Evolutionary conservation across 2,329 filamentous ascomycete genomes (phyloP).

Genomic region (Colletotrichum sp.): DNA sequence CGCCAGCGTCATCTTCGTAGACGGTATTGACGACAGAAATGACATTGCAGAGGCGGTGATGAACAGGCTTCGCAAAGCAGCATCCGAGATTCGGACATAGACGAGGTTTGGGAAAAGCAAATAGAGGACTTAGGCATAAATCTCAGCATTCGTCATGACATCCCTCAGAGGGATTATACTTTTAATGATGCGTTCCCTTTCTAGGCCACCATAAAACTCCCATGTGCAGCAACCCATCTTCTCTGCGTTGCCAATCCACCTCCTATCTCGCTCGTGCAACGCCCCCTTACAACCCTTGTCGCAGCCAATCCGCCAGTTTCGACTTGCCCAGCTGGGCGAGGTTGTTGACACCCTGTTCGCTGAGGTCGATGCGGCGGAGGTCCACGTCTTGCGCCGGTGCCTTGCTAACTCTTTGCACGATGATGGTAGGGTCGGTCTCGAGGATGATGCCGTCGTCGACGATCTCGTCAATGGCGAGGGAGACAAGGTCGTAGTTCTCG

Average conservation of each 20-base stretch:
- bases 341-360: constrained; percentile 94
- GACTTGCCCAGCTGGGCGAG: constrained; percentile 92
- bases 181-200: constrained; percentile 23
- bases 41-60: constrained; percentile 88
- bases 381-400: constrained; percentile 91
- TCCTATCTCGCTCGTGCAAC: not conserved
- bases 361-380: constrained; percentile 92
- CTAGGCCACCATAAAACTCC: constrained; percentile 24
- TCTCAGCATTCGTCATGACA: constrained; percentile 20
- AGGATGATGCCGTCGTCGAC: constrained; percentile 95
- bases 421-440: constrained; percentile 94
- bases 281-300: constrained; percentile 72
- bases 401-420: constrained; percentile 89
- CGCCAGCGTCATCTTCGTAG: constrained; percentile 86
- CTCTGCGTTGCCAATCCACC: not conserved
- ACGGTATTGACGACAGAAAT: constrained; percentile 81
- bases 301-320: constrained; percentile 88
- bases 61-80: constrained; percentile 82
- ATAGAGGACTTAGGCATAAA: constrained; percentile 23
- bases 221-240: not conserved
- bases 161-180: constrained; percentile 11
- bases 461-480: constrained; percentile 93
- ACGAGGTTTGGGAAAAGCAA: constrained; percentile 16
- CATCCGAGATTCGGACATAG: constrained; percentile 62
- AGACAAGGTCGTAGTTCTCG: constrained; percentile 94